Conservation (phyloP, 331 rosid species). For the Prunus yedoensis region DNA sequence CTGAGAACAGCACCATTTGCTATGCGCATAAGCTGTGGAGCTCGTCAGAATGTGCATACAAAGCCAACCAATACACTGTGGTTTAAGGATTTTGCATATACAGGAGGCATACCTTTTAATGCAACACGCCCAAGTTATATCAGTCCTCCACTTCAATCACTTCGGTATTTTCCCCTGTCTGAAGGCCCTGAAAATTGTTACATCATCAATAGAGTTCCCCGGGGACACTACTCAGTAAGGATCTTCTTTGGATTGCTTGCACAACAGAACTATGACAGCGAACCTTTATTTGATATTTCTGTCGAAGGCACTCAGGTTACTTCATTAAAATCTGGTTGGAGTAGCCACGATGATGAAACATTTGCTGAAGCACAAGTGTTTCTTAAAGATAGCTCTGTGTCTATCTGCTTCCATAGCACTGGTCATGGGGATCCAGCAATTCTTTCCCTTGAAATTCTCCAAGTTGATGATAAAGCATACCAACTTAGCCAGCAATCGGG, state of each 20-base stretch:
- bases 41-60: slow-evolving; percentile 71
- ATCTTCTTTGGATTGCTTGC: slow-evolving; percentile 69
- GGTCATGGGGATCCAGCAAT: slow-evolving; percentile 99
- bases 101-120: slow-evolving; percentile 84
- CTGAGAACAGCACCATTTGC: slow-evolving; percentile 67
- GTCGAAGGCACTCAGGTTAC: slow-evolving; percentile 77
- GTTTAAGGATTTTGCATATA: slow-evolving; percentile 87
- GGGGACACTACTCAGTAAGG: slow-evolving; percentile 84
- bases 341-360: slow-evolving; percentile 61
- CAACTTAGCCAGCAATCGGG: slow-evolving; percentile 52
- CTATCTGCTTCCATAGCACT: slow-evolving; percentile 91
- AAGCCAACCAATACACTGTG: slow-evolving; percentile 72
- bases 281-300: slow-evolving; percentile 84
- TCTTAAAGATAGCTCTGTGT: slow-evolving; percentile 66
- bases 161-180: slow-evolving; percentile 80
- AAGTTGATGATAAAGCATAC: slow-evolving; percentile 70
- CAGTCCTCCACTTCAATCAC: slow-evolving; percentile 75
- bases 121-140: slow-evolving; percentile 61
- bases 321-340: slow-evolving; percentile 93
- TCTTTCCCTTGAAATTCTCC: slow-evolving; percentile 89
- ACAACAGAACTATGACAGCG: slow-evolving; percentile 50
- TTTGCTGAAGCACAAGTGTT: slow-evolving; percentile 72
- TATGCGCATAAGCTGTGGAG: slow-evolving; percentile 94
- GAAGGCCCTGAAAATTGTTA: slow-evolving; percentile 93
- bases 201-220: slow-evolving; percentile 65